Percentiles rank a stretch among this genome's conserved stretches.
phyloP scores from a whole-genome alignment of 2,329 filamentous ascomycete species.

The Mycosphaerella arachidis region DNA sequence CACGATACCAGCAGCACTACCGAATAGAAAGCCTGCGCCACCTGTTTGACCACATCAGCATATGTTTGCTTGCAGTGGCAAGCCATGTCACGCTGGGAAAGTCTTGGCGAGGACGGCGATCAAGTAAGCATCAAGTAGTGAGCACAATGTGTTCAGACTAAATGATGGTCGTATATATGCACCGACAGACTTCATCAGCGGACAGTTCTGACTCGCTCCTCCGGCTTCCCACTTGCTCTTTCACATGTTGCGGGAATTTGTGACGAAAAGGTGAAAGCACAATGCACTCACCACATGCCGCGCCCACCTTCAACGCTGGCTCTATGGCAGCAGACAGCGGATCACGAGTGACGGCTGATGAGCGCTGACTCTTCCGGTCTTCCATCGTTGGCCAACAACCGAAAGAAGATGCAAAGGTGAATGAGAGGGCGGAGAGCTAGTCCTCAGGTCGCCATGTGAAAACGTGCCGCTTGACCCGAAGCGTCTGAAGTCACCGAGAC shows the following conservation, averaged over 20 bases:
- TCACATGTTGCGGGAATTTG: background rate
- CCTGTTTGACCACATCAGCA: conserved; percentile 38
- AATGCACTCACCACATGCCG: conserved; percentile 30
- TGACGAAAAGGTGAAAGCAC: conserved; percentile 3
- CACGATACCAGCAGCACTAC: conserved; percentile 47
- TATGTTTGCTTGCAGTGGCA: background rate
- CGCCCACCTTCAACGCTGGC: conserved; percentile 32
- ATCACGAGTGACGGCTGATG: conserved; percentile 13
- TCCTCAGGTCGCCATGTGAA: background rate
- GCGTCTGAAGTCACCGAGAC: too few species aligned
- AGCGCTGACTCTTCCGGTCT: conserved; percentile 3
- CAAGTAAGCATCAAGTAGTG: background rate
- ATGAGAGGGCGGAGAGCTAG: background rate
- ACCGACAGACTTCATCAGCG: background rate
- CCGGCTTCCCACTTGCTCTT: background rate
- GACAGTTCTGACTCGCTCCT: background rate
- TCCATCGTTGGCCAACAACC: conserved; percentile 10
- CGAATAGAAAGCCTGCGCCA: conserved; percentile 59
- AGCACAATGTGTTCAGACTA: background rate
- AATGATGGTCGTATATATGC: background rate
- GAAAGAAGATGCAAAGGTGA: background rate
- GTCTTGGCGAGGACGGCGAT: conserved; percentile 38
- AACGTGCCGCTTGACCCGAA: too few species aligned
- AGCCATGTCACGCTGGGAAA: background rate
- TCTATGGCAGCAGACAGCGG: conserved; percentile 24